phyloP scores from a whole-genome alignment of 2,329 filamentous ascomycete species.

The Fusarium pseudoanthophilum region DNA sequence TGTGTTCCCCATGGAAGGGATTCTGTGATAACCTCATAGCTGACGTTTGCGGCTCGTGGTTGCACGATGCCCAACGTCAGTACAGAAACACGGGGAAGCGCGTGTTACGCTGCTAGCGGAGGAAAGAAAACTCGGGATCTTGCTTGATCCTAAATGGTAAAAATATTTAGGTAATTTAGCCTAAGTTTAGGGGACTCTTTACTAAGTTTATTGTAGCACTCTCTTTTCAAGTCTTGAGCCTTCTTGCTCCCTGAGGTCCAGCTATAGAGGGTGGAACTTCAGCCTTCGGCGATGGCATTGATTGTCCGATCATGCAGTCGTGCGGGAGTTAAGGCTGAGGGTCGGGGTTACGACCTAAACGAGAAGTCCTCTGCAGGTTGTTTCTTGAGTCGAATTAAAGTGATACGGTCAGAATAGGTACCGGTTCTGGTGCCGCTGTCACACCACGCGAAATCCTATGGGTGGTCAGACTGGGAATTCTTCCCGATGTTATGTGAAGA shows the following conservation, averaged over 20 bases:
- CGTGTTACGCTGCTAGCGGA: background rate
- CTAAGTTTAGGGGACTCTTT: background rate
- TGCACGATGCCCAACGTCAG: background rate
- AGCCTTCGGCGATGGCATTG: background rate
- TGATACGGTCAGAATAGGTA: background rate
- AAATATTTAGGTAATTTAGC: background rate
- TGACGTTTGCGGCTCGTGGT: background rate
- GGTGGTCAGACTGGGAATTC: background rate
- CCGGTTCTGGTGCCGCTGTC: background rate
- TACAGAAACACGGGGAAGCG: background rate
- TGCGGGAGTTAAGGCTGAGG: background rate
- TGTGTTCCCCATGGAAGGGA: background rate
- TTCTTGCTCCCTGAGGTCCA: background rate
- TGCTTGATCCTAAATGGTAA: background rate
- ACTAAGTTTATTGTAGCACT: background rate
- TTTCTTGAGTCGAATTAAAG: background rate
- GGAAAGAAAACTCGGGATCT: background rate
- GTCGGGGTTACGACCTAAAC: background rate
- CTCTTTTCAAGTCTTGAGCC: background rate
- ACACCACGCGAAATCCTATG: background rate
- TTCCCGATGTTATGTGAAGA: background rate
- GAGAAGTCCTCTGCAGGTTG: background rate
- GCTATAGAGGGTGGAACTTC: background rate
- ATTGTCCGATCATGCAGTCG: conserved; percentile 5
- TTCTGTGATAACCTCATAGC: background rate